Base-by-base conservation (phyloP, 805 yeast species). In the Jamesozyma piceae region DNA sequence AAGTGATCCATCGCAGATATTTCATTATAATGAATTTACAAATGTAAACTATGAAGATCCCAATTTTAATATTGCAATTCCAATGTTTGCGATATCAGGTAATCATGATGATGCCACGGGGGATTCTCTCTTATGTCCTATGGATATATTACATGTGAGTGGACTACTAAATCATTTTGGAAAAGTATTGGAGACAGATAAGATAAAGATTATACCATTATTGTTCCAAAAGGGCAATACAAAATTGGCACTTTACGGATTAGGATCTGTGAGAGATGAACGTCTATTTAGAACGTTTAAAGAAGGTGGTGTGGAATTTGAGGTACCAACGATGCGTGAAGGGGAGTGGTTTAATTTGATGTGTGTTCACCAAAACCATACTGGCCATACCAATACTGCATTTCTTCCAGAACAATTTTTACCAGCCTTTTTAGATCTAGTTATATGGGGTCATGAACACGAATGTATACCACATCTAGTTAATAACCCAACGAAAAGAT, bases 401-500 rank as follows among this genome's bases (percentile, higher is more conserved):
- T 82, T 82, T 49, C 67, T 92, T 4, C 97, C 97, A 5, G 97
- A 89, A 49, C 72, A 71, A 41, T 82, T 84, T 51, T 64, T 92
- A 20, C 98, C 97, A 0, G 67, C 72, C 8, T 88, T 89, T 57
- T 54, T 92, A 37, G 88, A 92, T 56, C 68, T 90, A 43, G 80
- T 92, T 0, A 65, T 89, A 2, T 92, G 98, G 98, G 98, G 98
- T 15, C 98, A 92, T 62, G 98, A 92, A 59, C 98, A 92, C 62
- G 97, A 92, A 58, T 87, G 97, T 55, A 71, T 80, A 4, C 85
- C 90, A 1, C 76, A 75, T 44, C 77, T 95, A 0, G 72, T 69
- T 1, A 67, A 67, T 36, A 81, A 82, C 52, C 54, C 65, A 2
- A 46, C 53, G 4, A 74, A 72, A 45, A 82, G 80, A 1, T 87